Percentiles rank a stretch among this genome's conserved stretches.
Evolutionary conservation across 169 alveolate genomes (phyloP).

Genomic region (Blepharisma undulans): DNA sequence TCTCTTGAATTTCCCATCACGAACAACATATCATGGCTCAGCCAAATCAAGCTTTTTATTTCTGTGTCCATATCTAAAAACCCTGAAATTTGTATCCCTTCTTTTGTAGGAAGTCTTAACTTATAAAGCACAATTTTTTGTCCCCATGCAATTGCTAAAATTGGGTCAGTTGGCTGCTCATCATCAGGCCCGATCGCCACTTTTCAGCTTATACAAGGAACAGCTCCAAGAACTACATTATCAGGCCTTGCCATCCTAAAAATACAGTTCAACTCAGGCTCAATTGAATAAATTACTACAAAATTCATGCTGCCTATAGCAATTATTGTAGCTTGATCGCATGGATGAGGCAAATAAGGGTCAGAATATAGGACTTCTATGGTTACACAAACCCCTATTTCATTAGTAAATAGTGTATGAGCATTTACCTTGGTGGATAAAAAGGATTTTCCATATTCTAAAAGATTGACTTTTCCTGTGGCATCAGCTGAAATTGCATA

Average conservation of each 20-base stretch:
- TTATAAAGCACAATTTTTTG: background rate
- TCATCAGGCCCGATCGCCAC: slow-evolving; percentile 4
- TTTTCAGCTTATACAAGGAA: slow-evolving; percentile 6
- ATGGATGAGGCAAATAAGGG: slow-evolving; percentile 18
- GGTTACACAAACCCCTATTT: background rate
- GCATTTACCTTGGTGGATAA: background rate
- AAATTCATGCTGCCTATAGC: slow-evolving; percentile 30
- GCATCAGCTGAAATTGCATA: slow-evolving; percentile 10
- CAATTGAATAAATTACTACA: background rate
- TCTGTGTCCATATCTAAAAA: slow-evolving; percentile 12
- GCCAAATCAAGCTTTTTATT: slow-evolving; percentile 3
- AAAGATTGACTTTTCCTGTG: slow-evolving; percentile 1
- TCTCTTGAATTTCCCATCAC: background rate
- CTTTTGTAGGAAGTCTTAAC: background rate
- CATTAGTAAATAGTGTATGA: background rate
- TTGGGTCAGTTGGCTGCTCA: slow-evolving; percentile 17
- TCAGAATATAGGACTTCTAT: slow-evolving; percentile 21
- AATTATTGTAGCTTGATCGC: background rate
- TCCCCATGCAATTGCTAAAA: slow-evolving; percentile 40
- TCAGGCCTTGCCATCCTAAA: slow-evolving; percentile 17
- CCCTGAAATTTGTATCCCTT: slow-evolving; percentile 5
- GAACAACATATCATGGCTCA: slow-evolving; percentile 4
- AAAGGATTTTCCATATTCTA: slow-evolving; percentile 1
- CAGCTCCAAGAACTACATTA: background rate
- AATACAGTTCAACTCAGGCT: background rate